Evolutionary conservation across 371 early-diverging fungal genomes (phyloP), one percentile per base, ranked within the genome.

Genomic region (Mucor plumbeus): DNA sequence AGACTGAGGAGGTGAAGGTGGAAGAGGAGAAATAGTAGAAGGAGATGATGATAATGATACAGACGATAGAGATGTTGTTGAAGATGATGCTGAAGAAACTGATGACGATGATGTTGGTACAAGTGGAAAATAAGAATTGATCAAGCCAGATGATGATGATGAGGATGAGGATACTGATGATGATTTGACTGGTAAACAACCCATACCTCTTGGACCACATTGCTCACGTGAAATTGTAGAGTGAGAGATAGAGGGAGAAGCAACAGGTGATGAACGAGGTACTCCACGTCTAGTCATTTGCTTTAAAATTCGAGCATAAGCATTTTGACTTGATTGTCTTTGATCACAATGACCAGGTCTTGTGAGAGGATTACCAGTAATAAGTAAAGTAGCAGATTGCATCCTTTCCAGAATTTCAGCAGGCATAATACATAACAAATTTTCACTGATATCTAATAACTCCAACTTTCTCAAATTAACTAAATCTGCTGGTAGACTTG

Each of bases 281-380:
- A 86, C 72, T 0, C 81, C 88, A 26, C 83, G 74, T 63, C 79
- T 68, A 8, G 85, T 84, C 71, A 88, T 84, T 61, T 74, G 82
- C 58, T 75, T 72, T 19, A 88, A 63, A 39, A 88, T 75, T 4
- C 72, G 74, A 5, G 82, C 72, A 64, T 88, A 83, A 5, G 81
- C 82, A 48, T 85, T 80, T 65, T 61, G 78, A 63, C 65, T 53
- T 9, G 61, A 71, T 64, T 41, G 69, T 67, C 41, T 65, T 17
- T 71, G 67, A 61, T 80, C 79, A 70, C 84, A 83, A 33, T 77
- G 72, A 5, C 81, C 84, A 15, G 81, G 78, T 9, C 82, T 77
- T 21, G 86, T 88, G 62, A 89, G 72, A 3, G 90, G 90, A 53
- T 89, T 89, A 9, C 87, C 88, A 11, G 87, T 87, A 40, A 89